A percentile compares a stretch with the other conserved stretches of the same genome.
These are phyloP conservation scores for Neurospora sp. DNA, from an alignment of 495 filamentous ascomycete species.

Conservation along the genomic window DNA sequence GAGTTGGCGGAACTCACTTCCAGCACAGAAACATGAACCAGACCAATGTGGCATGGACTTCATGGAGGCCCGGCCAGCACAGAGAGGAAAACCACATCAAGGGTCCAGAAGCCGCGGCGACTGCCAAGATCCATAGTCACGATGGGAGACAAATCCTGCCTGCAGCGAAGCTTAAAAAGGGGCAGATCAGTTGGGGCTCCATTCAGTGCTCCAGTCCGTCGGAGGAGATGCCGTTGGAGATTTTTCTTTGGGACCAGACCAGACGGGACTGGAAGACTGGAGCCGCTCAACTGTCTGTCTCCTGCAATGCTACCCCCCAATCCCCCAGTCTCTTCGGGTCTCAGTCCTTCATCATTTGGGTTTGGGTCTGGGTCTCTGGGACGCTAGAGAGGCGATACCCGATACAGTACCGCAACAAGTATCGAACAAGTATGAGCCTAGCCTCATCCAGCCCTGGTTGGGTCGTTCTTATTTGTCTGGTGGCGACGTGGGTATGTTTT, in stretches of 20 bases:
- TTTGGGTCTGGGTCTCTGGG: background rate
- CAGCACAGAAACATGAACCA: background rate
- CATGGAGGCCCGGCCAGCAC: background rate
- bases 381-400: background rate
- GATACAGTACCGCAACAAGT: background rate
- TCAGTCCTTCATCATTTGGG: background rate
- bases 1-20: background rate
- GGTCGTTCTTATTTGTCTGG: background rate
- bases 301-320: background rate
- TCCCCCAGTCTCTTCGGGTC: background rate
- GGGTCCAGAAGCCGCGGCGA: background rate
- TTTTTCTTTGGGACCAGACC: background rate
- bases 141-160: background rate
- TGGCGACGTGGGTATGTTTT: background rate
- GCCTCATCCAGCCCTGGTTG: background rate
- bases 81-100: background rate
- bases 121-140: background rate
- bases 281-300: background rate
- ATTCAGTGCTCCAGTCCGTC: background rate
- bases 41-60: background rate
- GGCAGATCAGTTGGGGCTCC: no score
- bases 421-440: no score
- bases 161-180: background rate
- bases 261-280: background rate
- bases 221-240: background rate